Base-by-base conservation (phyloP, 2,329 filamentous ascomycete species). In the Colletotrichum sp. region DNA sequence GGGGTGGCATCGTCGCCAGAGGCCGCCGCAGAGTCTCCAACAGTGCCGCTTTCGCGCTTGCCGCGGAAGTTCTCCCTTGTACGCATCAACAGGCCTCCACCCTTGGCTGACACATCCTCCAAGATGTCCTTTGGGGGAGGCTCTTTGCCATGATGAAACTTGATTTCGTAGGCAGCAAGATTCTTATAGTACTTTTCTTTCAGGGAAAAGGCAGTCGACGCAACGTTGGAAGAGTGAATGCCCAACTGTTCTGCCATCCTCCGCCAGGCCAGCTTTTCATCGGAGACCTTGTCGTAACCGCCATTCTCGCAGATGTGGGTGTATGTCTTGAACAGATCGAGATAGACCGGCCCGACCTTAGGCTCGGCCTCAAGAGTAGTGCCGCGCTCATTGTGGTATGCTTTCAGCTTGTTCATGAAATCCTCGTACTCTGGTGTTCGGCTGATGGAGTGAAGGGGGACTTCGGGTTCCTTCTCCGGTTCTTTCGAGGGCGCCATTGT, bases 181-280 rank as follows among this genome's bases (percentile, higher is more conserved):
- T 96, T 95, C 84, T 95, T 96, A 88, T 98, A 98, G 86, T 97
- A 98, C 77, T 94, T 93, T 72, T 94, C 94, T 86, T 98, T 98
- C 72, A 98, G 88, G 75, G 94, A 91, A 85, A 98, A 98, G 16
- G 95, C 95, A 75, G 95, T 92, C n/a, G 95, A 95, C 8, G 95
- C 90, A 77, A 95, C 92, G 82, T 96, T 96, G 80, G 91, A 90
- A 72, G 92, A 93, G 81, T 92, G 92, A 78, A 96, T 91, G 66
- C 94, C 92, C 73, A 98, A 93, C 80, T 96, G 93, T 69, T 93
- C 90, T 15, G 94, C 94, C 80, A 98, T 90, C 80, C 92, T 92
- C 78, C 95, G 92, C 96, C 96, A 98, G 67, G 94, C 94, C 78
- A 98, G 90, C 87, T 96, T 97, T 83, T 96, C 92, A 85, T 92